Evolutionary conservation across 495 filamentous ascomycete species (phyloP).

Genomic region (Aspergillus coremiiformis): DNA sequence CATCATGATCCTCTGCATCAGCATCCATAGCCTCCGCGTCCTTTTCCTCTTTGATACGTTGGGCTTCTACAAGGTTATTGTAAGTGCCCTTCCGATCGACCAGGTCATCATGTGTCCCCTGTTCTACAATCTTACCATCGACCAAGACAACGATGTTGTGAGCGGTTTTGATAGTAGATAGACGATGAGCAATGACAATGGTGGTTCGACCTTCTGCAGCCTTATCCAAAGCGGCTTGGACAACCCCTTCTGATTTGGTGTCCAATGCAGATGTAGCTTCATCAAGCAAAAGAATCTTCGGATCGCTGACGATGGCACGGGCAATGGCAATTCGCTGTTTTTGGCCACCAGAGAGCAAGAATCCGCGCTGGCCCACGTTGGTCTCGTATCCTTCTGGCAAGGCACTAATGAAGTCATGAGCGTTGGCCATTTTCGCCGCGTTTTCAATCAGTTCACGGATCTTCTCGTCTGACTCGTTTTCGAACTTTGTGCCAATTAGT

Average conservation of each 20-base stretch:
- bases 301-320: conserved; percentile 84
- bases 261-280: conserved; percentile 95
- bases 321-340: conserved; percentile 91
- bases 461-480: conserved; percentile 56
- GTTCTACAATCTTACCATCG: conserved; percentile 78
- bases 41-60: conserved; percentile 64
- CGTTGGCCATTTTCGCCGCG: conserved; percentile 85
- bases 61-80: conserved; percentile 69
- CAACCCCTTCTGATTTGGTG: conserved; percentile 89
- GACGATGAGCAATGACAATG: conserved; percentile 89
- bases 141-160: conserved; percentile 95
- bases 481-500: conserved; percentile 75
- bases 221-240: conserved; percentile 85
- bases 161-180: conserved; percentile 88
- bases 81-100: conserved; percentile 57
- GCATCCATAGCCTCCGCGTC: conserved; percentile 39
- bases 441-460: conserved; percentile 63
- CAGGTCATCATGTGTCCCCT: conserved; percentile 71
- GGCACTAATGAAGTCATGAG: conserved; percentile 79
- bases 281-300: conserved; percentile 91
- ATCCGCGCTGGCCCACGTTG: conserved; percentile 90
- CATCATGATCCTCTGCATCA: conserved; percentile 27
- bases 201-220: conserved; percentile 89
- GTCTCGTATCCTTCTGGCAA: conserved; percentile 90
- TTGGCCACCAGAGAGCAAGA: conserved; percentile 87